Evolutionary conservation across 371 early-diverging fungal genomes (phyloP), one percentile per base, ranked within the genome.

Genomic region (Antonospora locustae): DNA sequence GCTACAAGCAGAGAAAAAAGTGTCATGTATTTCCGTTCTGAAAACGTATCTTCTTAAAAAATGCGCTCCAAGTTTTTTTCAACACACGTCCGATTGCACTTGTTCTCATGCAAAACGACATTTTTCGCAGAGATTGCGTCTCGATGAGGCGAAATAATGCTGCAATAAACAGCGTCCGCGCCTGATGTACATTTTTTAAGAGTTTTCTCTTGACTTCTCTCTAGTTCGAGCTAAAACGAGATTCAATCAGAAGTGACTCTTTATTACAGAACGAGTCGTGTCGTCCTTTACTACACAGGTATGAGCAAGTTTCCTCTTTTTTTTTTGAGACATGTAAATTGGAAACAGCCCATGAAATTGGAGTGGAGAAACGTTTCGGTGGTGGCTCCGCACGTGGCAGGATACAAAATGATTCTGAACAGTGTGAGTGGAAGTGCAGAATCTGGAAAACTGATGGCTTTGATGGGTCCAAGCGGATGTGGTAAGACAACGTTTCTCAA

Each of bases 381-480:
- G 7, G n/a, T 34, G 34, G 34, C n/a, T 34, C 34, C 34, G n/a
- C 7, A 34, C n/a, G n/a, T 9, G n/a, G 34, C n/a, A n/a, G n/a
- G n/a, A n/a, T 7, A 34, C 7, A 34, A 34, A 34, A n/a, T 34
- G 34, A 9, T 7, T 34, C 34, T 34, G 34, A n/a, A 34, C 7
- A 34, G n/a, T n/a, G n/a, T 34, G 34, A 7, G n/a, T 34, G n/a
- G n/a, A 34, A 34, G 34, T 9, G 7, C 58, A 14, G 34, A 44
- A 22, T 50, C 58, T 14, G 57, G 64, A 28, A 50, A 29, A 14
- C 1, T 67, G 46, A 69, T 59, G 56, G 87, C 85, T 2, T 79
- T 86, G 41, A 78, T 86, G 79, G 86, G 78, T 14, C 78, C 82
- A 1, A 81, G 81, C 25, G 78, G 78, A 55, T 81, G 84, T 32